Evolutionary conservation across 2,329 filamentous ascomycete genomes (phyloP), one percentile per base, ranked within the genome.

Genomic region (Tothia fuscella): DNA sequence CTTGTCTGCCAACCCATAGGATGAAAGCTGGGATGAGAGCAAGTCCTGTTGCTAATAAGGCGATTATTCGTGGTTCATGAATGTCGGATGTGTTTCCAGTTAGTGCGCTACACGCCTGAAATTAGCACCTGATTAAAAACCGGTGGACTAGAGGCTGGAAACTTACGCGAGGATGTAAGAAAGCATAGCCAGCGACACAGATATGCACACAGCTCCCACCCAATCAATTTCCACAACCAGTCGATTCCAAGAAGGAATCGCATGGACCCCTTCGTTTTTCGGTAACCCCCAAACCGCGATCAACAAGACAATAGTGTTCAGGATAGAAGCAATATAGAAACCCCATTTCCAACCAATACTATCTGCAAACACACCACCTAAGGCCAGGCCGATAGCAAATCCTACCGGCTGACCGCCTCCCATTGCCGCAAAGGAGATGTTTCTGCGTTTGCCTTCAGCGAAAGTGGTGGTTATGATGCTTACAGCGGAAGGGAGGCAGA

Each of bases 1-100:
- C 67, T 38, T 70, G 71, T 3, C 61, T 58, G 7, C 63, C 61
- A 33, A 74, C 65, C 75, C 75, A 80, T 9, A 59, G 51, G 34
- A 70, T 56, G 50, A 80, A 80, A 0, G 56, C 50, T 0, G 68
- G 67, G 3, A 76, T 53, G 2, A 66, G 48, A 3, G 60, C 47
- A 2, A 66, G 46, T 3, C 64, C 62, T 3, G 71, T 42, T 2
- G 57, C 56, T 0, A 79, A 54, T 2, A 74, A 51, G 0, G 59
- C 57, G n/a, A 76, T 67, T 26, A 62, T 70, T 0, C 53, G 48
- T 0, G 65, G 54, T 0, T 65, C 50, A n/a, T 53, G 57, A 36
- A 76, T 68, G 2, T 59, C 60, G 1, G 56, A 48, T 2, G 61
- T 53, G 37, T 60, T 55, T 6, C 58, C 58, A 20, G 64, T 66